phyloP scores from a whole-genome alignment of 306 rosid species.

The Amphicarpaea edgeworthii region DNA sequence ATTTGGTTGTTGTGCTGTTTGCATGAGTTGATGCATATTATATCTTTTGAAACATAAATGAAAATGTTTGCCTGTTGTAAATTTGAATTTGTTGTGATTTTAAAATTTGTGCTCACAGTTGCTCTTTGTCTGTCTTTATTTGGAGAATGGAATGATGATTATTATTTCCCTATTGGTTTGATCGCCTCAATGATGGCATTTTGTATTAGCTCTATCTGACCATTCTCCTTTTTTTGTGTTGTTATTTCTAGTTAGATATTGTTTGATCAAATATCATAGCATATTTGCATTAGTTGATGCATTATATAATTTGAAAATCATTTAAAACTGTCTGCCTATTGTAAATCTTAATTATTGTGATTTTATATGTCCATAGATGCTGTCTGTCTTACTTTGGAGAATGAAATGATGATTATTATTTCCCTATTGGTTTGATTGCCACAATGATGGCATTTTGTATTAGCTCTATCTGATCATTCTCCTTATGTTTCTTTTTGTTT shows the following conservation, averaged over 20 bases:
- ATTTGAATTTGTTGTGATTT: not conserved
- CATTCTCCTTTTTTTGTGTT: conserved; percentile 38
- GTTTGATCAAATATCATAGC: no score
- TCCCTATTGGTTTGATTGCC: conserved; percentile 61
- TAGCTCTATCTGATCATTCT: conserved; percentile 62
- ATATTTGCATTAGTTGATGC: no score
- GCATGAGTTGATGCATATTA: no score
- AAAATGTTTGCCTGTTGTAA: no score
- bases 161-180: conserved; percentile 57
- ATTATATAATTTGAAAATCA: no score
- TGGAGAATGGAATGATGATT: conserved; percentile 51
- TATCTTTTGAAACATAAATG: no score
- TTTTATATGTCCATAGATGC: not conserved
- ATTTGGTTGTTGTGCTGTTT: no score
- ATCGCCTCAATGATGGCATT: conserved; percentile 53
- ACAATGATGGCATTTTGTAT: conserved; percentile 54
- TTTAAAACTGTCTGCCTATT: no score
- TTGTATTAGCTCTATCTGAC: conserved; percentile 62
- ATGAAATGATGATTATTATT: conserved; percentile 46
- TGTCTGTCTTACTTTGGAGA: conserved; percentile 27
- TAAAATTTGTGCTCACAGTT: not conserved
- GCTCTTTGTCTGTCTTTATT: not conserved
- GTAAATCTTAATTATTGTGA: not conserved
- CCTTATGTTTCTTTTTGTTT: conserved; percentile 5
- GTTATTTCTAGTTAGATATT: not conserved